Percentiles rank a stretch among this genome's conserved stretches.
phyloP scores from a whole-genome alignment of 2,329 filamentous ascomycete genomes.

The Tolypocladium tundrense region DNA sequence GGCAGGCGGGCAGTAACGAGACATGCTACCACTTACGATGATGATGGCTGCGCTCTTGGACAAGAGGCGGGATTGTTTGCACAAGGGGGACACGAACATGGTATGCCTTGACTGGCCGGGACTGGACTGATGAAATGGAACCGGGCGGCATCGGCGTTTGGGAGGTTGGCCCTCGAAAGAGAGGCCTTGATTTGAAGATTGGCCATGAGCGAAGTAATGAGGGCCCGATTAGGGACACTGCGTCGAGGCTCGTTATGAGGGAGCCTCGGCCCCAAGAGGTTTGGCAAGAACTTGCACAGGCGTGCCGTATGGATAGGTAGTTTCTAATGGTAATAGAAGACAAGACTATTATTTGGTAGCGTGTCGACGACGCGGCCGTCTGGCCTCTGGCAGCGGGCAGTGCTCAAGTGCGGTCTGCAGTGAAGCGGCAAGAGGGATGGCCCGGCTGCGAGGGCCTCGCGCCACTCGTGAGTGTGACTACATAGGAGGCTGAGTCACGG shows the following conservation, averaged over 20 bases:
- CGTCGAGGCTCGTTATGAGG: background rate
- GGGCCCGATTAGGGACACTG: background rate
- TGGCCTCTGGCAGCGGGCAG: background rate
- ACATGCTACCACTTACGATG: conserved; percentile 6
- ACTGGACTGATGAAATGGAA: background rate
- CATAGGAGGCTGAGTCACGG: background rate
- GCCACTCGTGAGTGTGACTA: background rate
- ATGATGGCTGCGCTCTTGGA: conserved; percentile 1
- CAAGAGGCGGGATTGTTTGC: conserved; percentile 1
- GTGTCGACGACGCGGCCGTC: background rate
- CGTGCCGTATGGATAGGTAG: conserved; percentile 5
- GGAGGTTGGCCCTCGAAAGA: background rate
- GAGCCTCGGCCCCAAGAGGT: background rate
- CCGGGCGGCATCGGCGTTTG: background rate
- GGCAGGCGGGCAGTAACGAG: conserved; percentile 4
- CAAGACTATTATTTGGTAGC: background rate
- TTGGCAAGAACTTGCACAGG: background rate
- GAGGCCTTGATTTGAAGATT: background rate
- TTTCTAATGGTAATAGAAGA: conserved; percentile 10
- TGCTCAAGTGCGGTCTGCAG: background rate
- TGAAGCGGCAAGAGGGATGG: background rate
- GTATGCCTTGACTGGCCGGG: background rate
- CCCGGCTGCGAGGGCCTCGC: background rate
- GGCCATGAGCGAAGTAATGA: background rate
- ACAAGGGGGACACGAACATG: background rate